A percentile compares a stretch with the other conserved stretches of the same genome.
These are phyloP conservation scores for Achaetomium macrosporum DNA, from an alignment of 2,329 filamentous ascomycete species.

Conservation along the genomic window DNA sequence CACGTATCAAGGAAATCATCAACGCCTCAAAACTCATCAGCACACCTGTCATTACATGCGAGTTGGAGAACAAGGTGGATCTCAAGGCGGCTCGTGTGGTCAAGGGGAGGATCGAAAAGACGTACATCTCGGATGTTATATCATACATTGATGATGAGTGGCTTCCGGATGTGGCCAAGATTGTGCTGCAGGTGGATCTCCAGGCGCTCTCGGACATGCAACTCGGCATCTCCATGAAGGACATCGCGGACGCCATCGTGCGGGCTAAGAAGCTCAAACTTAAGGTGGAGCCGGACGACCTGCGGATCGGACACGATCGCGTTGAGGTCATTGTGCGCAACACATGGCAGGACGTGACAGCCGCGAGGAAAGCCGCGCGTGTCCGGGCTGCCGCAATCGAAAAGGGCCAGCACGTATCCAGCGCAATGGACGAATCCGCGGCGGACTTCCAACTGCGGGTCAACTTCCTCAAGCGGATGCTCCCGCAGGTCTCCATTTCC, in stretches of 20 bases:
- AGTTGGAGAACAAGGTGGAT: constrained; percentile 67
- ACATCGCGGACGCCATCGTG: constrained; percentile 72
- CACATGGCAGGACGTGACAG: constrained; percentile 42
- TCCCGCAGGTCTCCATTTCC: constrained; percentile 80
- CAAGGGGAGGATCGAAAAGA: constrained; percentile 92
- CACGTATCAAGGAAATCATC: constrained; percentile 99
- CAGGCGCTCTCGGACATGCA: constrained; percentile 74
- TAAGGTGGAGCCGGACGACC: constrained; percentile 62
- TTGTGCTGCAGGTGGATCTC: constrained; percentile 77
- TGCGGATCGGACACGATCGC: constrained; percentile 55
- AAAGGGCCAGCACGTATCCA: constrained; percentile 32
- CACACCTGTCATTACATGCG: constrained; percentile 88
- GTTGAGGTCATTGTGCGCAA: constrained; percentile 69
- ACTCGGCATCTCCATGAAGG: constrained; percentile 66
- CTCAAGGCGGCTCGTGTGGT: constrained; percentile 82
- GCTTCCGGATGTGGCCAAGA: constrained; percentile 67
- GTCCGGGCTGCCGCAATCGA: constrained; percentile 41
- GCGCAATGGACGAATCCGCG: constrained; percentile 41
- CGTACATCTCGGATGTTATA: constrained; percentile 76
- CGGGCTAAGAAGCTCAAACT: constrained; percentile 81
- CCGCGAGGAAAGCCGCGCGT: constrained; percentile 42
- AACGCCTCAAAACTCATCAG: constrained; percentile 93
- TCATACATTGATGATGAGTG: constrained; percentile 82
- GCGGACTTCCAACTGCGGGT: constrained; percentile 69
- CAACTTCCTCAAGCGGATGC: constrained; percentile 74